Percentiles rank a stretch among this genome's conserved stretches.
These are phyloP conservation scores for Penicillium waksmanii DNA, from an alignment of 495 filamentous ascomycete genomes.

Conservation along the genomic window DNA sequence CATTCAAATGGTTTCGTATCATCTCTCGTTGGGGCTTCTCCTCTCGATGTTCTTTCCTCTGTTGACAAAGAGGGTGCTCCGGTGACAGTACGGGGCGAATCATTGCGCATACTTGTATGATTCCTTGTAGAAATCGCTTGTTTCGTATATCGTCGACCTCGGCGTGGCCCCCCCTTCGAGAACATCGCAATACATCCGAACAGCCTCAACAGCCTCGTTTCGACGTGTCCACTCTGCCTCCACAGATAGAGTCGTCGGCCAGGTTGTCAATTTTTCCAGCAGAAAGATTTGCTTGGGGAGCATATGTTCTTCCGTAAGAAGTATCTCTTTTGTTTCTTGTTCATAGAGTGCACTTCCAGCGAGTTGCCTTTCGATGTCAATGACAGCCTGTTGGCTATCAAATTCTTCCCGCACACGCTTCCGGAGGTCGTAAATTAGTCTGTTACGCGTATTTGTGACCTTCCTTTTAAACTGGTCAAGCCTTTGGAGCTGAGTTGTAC, in stretches of 20 bases:
- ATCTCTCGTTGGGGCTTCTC: constrained; percentile 5
- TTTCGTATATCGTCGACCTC: constrained; percentile 10
- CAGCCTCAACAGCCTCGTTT: constrained; percentile 16
- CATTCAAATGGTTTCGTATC: constrained; percentile 13
- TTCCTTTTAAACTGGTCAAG: constrained; percentile 11
- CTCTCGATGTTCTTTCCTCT: constrained; percentile 1
- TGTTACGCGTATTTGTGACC: constrained; percentile 8
- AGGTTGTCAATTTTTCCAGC: constrained; percentile 12
- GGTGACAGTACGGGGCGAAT: background rate
- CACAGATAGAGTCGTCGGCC: constrained; percentile 9
- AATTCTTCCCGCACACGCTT: background rate
- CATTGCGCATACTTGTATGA: background rate
- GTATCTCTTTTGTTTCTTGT: constrained; percentile 8
- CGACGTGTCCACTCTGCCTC: constrained; percentile 12
- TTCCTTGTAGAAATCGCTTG: background rate
- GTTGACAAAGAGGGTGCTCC: background rate
- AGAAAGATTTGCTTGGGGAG: constrained; percentile 9
- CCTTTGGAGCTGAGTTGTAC: background rate
- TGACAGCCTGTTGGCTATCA: constrained; percentile 9
- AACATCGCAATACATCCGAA: constrained; percentile 13
- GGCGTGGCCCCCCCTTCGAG: constrained; percentile 13
- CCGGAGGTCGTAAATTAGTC: constrained; percentile 12
- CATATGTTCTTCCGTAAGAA: constrained; percentile 9
- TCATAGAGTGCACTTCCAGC: constrained; percentile 6
- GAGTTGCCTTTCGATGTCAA: constrained; percentile 7